phyloP scores from a whole-genome alignment of 345 rosid genomes.

The Aurinia saxatilis region DNA sequence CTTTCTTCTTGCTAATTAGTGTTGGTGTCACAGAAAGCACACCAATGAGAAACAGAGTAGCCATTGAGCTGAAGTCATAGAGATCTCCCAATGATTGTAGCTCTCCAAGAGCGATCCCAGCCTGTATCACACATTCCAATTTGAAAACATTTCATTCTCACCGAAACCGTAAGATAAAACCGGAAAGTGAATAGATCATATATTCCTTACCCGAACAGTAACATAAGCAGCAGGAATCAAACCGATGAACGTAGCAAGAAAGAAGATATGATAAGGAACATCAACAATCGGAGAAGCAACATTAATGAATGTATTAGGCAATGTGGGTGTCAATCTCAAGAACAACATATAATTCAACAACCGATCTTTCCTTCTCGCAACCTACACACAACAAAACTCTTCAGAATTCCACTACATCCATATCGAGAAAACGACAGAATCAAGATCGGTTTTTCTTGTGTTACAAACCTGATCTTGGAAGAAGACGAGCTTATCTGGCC shows the following conservation, averaged over 20 bases:
- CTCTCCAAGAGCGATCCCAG: constrained; percentile 89
- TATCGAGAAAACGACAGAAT: neutral
- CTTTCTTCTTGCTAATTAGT: constrained; percentile 45
- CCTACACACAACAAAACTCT: constrained; percentile 35
- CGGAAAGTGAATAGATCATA: neutral
- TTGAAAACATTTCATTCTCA: neutral
- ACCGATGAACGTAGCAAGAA: constrained; percentile 69
- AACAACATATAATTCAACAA: constrained; percentile 85
- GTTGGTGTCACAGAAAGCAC: constrained; percentile 71
- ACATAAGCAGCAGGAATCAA: constrained; percentile 89
- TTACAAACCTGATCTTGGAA: constrained; percentile 76
- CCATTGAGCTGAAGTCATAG: constrained; percentile 80
- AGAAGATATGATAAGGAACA: constrained; percentile 87
- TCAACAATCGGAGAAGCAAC: constrained; percentile 91
- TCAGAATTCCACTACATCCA: neutral
- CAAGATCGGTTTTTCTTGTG: no score
- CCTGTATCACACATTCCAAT: constrained; percentile 37
- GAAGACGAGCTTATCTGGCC: constrained; percentile 88
- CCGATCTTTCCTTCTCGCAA: constrained; percentile 60
- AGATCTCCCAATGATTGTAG: constrained; percentile 73
- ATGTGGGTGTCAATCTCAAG: constrained; percentile 83
- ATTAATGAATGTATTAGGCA: constrained; percentile 88
- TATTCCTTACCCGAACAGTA: constrained; percentile 67
- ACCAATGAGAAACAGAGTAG: constrained; percentile 72
- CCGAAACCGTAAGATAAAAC: neutral